Evolutionary conservation across 768 basidiomycete genomes (phyloP).

Genomic region (Hydnum rufescens): DNA sequence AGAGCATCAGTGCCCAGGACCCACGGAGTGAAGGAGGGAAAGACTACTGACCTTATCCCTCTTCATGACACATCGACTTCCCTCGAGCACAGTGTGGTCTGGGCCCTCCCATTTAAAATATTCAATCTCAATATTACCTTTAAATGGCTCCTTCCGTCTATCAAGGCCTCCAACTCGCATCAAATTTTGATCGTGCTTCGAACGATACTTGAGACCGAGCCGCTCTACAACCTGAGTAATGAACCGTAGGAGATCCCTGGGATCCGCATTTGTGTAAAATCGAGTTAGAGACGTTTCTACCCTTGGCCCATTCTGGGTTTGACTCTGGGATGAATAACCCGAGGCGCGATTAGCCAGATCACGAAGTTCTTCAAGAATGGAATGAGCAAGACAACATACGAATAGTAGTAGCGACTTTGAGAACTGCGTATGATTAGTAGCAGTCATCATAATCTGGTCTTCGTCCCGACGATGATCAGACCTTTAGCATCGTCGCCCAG

Average conservation of each 20-base stretch:
- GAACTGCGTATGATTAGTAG: conserved; percentile 39
- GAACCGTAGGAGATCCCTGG: conserved; percentile 30
- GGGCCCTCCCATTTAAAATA: conserved; percentile 30
- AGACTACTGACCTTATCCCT: conserved; percentile 11
- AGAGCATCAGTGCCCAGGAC: too few relatives aligned
- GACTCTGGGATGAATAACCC: conserved; percentile 31
- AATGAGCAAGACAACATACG: conserved; percentile 30
- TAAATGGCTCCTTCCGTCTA: conserved; percentile 38
- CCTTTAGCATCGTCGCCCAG: not conserved
- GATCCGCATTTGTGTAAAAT: conserved; percentile 48
- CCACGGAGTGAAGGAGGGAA: not conserved
- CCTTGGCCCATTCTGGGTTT: conserved; percentile 55
- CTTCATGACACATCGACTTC: conserved; percentile 27
- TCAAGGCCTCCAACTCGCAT: conserved; percentile 54
- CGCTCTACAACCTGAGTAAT: conserved; percentile 31
- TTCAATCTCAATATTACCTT: conserved; percentile 61
- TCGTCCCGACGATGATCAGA: conserved; percentile 25
- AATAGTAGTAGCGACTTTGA: conserved; percentile 66
- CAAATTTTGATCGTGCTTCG: conserved; percentile 13
- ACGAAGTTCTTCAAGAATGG: too few relatives aligned
- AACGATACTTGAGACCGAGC: conserved; percentile 21
- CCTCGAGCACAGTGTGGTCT: conserved; percentile 20
- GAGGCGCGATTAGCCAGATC: not conserved
- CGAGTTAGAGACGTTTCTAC: conserved; percentile 64
- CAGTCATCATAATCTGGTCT: conserved; percentile 40